phyloP scores from a whole-genome alignment of 2,329 filamentous ascomycete genomes.

The Myriosclerotinia duriaeana region DNA sequence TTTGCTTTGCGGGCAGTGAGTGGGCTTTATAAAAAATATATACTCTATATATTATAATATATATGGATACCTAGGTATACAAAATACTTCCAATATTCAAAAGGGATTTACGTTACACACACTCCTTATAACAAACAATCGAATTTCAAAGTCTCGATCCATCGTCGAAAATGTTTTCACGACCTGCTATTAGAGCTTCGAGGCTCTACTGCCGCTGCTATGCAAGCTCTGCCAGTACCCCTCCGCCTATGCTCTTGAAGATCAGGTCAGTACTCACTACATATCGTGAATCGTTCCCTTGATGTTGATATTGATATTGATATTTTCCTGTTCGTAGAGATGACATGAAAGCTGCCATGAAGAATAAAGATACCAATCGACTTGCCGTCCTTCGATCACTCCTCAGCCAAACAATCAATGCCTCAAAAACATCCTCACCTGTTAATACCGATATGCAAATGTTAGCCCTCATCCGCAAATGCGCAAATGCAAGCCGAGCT shows the following conservation, averaged over 20 bases:
- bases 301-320: background rate
- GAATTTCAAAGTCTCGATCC: background rate
- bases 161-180: constrained; percentile 28
- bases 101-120: background rate
- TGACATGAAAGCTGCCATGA: constrained; percentile 67
- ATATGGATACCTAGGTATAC: too few species aligned
- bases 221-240: constrained; percentile 33
- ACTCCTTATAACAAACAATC: background rate
- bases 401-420: constrained; percentile 70
- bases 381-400: constrained; percentile 68
- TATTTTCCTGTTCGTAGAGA: constrained; percentile 32
- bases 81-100: background rate
- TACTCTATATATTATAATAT: too few species aligned
- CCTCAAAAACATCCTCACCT: constrained; percentile 70
- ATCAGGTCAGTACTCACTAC: constrained; percentile 38
- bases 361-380: constrained; percentile 61
- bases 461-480: constrained; percentile 65
- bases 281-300: background rate
- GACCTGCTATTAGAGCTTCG: constrained; percentile 32
- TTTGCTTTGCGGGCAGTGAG: constrained; percentile 6
- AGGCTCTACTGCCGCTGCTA: constrained; percentile 35
- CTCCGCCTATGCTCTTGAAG: constrained; percentile 42
- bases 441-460: constrained; percentile 69
- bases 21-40: constrained; percentile 7
- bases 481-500: constrained; percentile 56